Evolutionary conservation across 805 yeast species (phyloP), one percentile per base, ranked within the genome.

Genomic region (Nakazawaea wickerhamii): DNA sequence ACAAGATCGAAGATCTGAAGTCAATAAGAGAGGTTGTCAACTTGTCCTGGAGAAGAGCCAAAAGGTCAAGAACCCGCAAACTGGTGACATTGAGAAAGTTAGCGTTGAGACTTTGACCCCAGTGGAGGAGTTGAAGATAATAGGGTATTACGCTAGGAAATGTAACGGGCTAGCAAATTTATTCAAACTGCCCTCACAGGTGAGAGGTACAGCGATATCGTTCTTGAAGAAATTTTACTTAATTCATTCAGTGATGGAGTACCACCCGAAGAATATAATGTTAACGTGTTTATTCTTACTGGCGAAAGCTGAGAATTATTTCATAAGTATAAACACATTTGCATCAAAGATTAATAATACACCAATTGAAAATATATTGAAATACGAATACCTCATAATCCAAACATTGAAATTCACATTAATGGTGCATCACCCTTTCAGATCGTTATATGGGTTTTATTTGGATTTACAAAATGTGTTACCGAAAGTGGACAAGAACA

Each of bases 371-470:
- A 77, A 81, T 30, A 79, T 93, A 25, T 63, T 91, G 42, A 82
- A 81, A 47, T 69, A 87, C 43, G 99, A 93, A 62, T 93, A 88
- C 56, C 68, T 71, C 34, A 72, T 93, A 4, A 63, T 90, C 42
- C 86, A 79, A 60, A 72, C 86, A 8, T 67, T 93, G 52, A 70
- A 79, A 46, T 93, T 93, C 61, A 83, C 95, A 0, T 65, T 93
- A 38, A 58, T 81, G 48, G 91, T 84, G 8, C 98, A 91, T 59
- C 96, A 88, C 62, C 95, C 97, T 2, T 82, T 77, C 61, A 71
- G 83, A 48, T 88, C 98, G 0, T 62, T 93, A n/a, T 93, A 90
- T 59, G 99, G 99, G 18, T 90, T 91, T 58, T 91, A 84, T 61
- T 73, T 91, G 36, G 99, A 93, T 61, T 75, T 90, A 49, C 99